Percentiles rank a stretch among this genome's conserved stretches.
Conservation (phyloP, 139 green algal species). For the Zygnema cylindricum region DNA sequence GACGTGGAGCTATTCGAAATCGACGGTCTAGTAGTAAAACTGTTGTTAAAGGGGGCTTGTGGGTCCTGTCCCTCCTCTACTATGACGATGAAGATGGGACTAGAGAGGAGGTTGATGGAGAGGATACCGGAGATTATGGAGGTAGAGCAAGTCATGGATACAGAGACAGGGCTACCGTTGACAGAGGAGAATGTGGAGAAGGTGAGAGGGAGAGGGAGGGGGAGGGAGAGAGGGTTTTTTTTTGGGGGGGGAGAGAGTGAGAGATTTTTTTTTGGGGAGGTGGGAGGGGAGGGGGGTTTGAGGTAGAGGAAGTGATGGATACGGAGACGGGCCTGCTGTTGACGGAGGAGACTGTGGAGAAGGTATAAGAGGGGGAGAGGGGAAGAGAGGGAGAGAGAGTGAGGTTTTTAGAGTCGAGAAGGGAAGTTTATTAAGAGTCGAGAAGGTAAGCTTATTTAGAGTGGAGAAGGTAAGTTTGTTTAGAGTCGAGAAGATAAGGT, state of each 20-base stretch:
- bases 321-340: neutral
- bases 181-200: conserved; percentile 73
- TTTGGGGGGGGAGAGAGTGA: neutral
- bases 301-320: neutral
- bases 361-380: neutral
- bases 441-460: neutral
- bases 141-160: conserved; percentile 94
- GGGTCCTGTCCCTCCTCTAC: conserved; percentile 89
- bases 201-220: conserved; percentile 17
- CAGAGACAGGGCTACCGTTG: conserved; percentile 85
- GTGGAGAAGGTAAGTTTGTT: neutral
- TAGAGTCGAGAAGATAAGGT: neutral
- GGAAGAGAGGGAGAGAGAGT: neutral
- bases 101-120: conserved; percentile 94
- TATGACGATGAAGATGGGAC: conserved; percentile 99
- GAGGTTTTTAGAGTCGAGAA: neutral
- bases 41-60: conserved; percentile 91
- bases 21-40: conserved; percentile 89
- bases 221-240: neutral
- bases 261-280: too few relatives aligned
- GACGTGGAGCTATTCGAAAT: conserved; percentile 99
- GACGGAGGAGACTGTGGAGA: too few relatives aligned
- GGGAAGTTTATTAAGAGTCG: neutral
- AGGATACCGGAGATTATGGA: conserved; percentile 96
- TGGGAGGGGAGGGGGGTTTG: neutral